Evolutionary conservation across 1,284 basidiomycete species (phyloP), one percentile per base, ranked within the genome.

Genomic region (Sporisorium sorghi): DNA sequence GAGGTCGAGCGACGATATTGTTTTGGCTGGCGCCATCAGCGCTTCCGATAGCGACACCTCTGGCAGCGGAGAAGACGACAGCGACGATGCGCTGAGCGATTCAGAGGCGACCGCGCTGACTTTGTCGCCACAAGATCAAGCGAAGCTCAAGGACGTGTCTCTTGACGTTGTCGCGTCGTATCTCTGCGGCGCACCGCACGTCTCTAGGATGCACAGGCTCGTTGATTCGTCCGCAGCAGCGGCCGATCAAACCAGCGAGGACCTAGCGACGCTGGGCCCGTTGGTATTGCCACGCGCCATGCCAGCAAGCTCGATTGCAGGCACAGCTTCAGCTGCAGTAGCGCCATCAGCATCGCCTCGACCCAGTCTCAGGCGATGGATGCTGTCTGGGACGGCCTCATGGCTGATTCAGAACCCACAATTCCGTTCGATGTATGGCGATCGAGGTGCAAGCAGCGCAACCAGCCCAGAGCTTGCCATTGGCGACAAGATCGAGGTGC

Each of bases 341-440:
- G 17, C 33, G 33, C 14, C 35, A 37, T 17, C 35, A 15, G 15
- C 35, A 17, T n/a, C 30, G 19, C 30, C 39, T n/a, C 37, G 42
- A 3, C 55, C 62, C 2, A 47, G 35, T 3, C 23, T 73, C 10
- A 50, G 47, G 19, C 47, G 60, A 6, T 63, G 51, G 57, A 60
- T 60, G 70, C 52, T 74, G 26, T 43, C 61, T 9, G 48, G 60
- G 21, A 64, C 61, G 12, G 65, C 66, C 17, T 40, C 42, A 26
- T 75, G 73, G 73, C 50, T 75, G 21, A 30, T 64, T 0, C 56
- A 58, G 32, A 71, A 75, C 35, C 67, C 73, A 9, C 57, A 66
- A n/a, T 75, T 75, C 35, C 59, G 73, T 1, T 9, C 44, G 14
- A 66, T 74, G 49, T 74, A 62, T 46, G 49, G 60, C 15, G 7